phyloP scores from a whole-genome alignment of 2,329 filamentous ascomycete genomes.

The Stagonosporopsis rhizophila region DNA sequence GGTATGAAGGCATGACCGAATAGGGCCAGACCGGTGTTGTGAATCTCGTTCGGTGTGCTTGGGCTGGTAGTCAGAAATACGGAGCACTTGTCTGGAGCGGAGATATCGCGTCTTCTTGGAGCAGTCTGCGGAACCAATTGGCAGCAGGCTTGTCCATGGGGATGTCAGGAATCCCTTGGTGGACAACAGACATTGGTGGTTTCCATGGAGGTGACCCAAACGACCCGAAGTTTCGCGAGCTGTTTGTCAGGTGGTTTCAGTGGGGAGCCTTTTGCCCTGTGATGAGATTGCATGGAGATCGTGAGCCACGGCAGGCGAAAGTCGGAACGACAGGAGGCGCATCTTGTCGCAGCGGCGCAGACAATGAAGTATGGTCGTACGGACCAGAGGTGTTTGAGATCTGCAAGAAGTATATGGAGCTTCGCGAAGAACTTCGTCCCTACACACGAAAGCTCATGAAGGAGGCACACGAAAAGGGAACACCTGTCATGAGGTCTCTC shows the following conservation, averaged over 20 bases:
- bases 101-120: conserved; percentile 71
- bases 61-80: conserved; percentile 68
- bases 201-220: conserved; percentile 70
- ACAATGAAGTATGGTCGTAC: conserved; percentile 72
- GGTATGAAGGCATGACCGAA: conserved; percentile 64
- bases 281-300: conserved; percentile 71
- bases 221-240: conserved; percentile 64
- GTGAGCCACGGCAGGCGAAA: conserved; percentile 64
- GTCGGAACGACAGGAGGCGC: conserved; percentile 48
- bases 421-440: conserved; percentile 64
- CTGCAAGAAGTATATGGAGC: conserved; percentile 64
- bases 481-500: conserved; percentile 66
- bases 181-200: conserved; percentile 74
- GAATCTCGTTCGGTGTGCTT: conserved; percentile 65
- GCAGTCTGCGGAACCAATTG: conserved; percentile 65
- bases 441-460: conserved; percentile 67
- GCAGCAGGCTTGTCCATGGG: conserved; percentile 72
- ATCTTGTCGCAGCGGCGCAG: conserved; percentile 56
- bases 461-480: conserved; percentile 65
- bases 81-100: conserved; percentile 72
- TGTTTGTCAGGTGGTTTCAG: conserved; percentile 73
- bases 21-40: conserved; percentile 65
- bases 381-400: conserved; percentile 67
- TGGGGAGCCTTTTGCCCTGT: conserved; percentile 73
- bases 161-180: conserved; percentile 69